Evolutionary conservation across 108 stramenopile genomes (phyloP).

Genomic region (Mediolabrus comicus): DNA sequence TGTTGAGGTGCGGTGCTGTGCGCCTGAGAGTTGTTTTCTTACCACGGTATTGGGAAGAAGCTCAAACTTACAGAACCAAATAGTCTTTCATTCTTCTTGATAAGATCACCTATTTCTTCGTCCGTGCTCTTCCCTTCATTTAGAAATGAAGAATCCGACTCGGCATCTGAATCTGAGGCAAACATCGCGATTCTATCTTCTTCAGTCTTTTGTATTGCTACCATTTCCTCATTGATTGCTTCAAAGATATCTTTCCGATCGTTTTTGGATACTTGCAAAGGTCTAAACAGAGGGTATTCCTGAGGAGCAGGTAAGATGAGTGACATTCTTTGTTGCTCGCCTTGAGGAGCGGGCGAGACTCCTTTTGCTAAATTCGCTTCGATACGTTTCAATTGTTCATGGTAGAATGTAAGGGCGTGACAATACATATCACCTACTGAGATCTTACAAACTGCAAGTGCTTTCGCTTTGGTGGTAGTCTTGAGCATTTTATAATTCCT

Average conservation of each 20-base stretch:
- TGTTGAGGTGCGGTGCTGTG: constrained; percentile 52
- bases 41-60: constrained; percentile 50
- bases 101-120: neutral
- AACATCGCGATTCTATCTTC: constrained; percentile 9
- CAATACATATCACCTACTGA: constrained; percentile 38
- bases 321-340: neutral
- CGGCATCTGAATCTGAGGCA: constrained; percentile 33
- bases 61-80: constrained; percentile 36
- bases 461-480: constrained; percentile 17
- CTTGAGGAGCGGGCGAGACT: neutral
- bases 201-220: constrained; percentile 35
- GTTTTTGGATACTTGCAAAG: constrained; percentile 9
- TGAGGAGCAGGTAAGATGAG: constrained; percentile 26
- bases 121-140: constrained; percentile 15
- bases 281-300: constrained; percentile 34
- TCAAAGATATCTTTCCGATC: constrained; percentile 17
- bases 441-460: constrained; percentile 24
- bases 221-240: constrained; percentile 36
- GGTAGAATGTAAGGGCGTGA: constrained; percentile 24
- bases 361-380: constrained; percentile 13
- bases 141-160: constrained; percentile 13
- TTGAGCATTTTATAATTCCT: constrained; percentile 39
- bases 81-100: constrained; percentile 28
- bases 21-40: constrained; percentile 14
- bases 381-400: constrained; percentile 13